Percentiles rank a stretch among this genome's conserved stretches.
phyloP scores from a whole-genome alignment of 441 rosid species.

The Caryocar brasiliense region DNA sequence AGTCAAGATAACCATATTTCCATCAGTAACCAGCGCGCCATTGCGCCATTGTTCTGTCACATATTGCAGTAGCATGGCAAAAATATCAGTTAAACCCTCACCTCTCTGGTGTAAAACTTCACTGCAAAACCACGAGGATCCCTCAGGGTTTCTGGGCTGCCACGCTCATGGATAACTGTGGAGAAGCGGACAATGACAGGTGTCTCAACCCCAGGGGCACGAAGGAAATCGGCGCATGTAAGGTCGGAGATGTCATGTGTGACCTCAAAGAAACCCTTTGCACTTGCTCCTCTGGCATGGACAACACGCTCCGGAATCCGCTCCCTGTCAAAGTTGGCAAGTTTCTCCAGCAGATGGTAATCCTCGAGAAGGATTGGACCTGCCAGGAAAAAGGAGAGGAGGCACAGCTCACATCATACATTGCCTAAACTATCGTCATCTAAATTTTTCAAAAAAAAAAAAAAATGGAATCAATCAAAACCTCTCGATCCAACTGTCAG shows the following conservation, averaged over 20 bases:
- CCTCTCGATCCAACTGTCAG: slow-evolving; percentile 91
- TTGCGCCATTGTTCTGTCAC: too few relatives aligned
- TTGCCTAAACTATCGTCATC: too few relatives aligned
- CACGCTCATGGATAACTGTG: slow-evolving; percentile 84
- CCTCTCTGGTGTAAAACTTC: slow-evolving; percentile 98
- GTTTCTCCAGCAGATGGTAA: slow-evolving; percentile 83
- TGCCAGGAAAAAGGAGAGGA: slow-evolving; percentile 9
- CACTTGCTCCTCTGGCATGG: slow-evolving; percentile 96
- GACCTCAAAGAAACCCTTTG: slow-evolving; percentile 60
- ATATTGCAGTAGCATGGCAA: too few relatives aligned
- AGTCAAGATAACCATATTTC: too few relatives aligned
- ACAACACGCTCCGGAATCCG: slow-evolving; percentile 97
- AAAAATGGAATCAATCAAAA: slow-evolving; percentile 4
- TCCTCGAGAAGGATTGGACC: slow-evolving; percentile 97
- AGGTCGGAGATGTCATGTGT: slow-evolving; percentile 61
- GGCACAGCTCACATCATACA: not conserved
- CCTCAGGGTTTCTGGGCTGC: slow-evolving; percentile 91
- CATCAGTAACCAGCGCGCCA: too few relatives aligned
- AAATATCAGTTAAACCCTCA: too few relatives aligned
- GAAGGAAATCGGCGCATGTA: slow-evolving; percentile 92
- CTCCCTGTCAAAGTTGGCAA: slow-evolving; percentile 90
- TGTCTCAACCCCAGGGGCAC: slow-evolving; percentile 90
- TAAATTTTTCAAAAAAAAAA: not conserved
- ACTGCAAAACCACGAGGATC: slow-evolving; percentile 98
- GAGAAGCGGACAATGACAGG: slow-evolving; percentile 92